A percentile compares a stretch with the other conserved stretches of the same genome.
Evolutionary conservation across 23 red algal genomes (phyloP).

Genomic region (Gracilariopsis chorda): DNA sequence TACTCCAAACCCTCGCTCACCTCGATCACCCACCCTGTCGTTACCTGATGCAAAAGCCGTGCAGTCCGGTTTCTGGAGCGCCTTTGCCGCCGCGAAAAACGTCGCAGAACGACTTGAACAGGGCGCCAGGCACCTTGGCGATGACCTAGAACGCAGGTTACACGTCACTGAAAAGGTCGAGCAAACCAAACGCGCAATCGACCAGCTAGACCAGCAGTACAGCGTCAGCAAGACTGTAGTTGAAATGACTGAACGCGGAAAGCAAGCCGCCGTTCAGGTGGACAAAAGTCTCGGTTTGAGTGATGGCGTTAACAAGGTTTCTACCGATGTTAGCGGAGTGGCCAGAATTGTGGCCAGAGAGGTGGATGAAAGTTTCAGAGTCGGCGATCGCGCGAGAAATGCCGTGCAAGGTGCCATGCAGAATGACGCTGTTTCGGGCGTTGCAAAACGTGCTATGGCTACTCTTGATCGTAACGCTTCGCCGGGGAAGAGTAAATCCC

Average conservation of each 20-base stretch:
- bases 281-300: slow-evolving; percentile 55
- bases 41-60: slow-evolving; percentile 41
- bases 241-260: slow-evolving; percentile 4
- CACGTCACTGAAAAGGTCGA: slow-evolving; percentile 48
- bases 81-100: slow-evolving; percentile 29
- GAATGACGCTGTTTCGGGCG: slow-evolving; percentile 7
- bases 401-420: slow-evolving; percentile 28
- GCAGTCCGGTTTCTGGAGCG: slow-evolving; percentile 38
- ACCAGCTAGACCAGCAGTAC: slow-evolving; percentile 28
- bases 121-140: slow-evolving; percentile 20
- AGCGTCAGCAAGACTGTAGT: slow-evolving; percentile 18
- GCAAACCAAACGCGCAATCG: background rate
- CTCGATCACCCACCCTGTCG: background rate
- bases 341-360: slow-evolving; percentile 48
- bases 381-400: slow-evolving; percentile 31
- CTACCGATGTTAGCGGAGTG: slow-evolving; percentile 18
- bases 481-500: background rate
- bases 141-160: slow-evolving; percentile 43
- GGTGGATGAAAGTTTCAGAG: slow-evolving; percentile 61
- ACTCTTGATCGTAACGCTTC: background rate
- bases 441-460: slow-evolving; percentile 15
- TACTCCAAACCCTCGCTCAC: background rate
- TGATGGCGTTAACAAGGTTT: slow-evolving; percentile 16
- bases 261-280: background rate
- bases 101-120: slow-evolving; percentile 54